A percentile compares a stretch with the other conserved stretches of the same genome.
These are phyloP conservation scores for Diophrys appendiculata DNA, from an alignment of 73 alveolate species.

Conservation along the genomic window DNA sequence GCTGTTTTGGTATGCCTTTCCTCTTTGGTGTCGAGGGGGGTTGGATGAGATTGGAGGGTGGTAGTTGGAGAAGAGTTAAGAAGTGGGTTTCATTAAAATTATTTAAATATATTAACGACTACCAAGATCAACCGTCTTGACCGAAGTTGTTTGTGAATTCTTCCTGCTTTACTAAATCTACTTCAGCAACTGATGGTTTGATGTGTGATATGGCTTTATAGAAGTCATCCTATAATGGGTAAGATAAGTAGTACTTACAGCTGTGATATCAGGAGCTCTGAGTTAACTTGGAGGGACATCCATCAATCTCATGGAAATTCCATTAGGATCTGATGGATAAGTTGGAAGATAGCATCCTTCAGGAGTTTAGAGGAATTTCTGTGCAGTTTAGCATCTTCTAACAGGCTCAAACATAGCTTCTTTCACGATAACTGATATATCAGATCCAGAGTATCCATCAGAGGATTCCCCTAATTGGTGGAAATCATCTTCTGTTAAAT, in stretches of 20 bases:
- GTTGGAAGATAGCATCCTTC: constrained; percentile 54
- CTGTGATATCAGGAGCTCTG: background rate
- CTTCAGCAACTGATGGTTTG: constrained; percentile 75
- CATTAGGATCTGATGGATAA: constrained; percentile 75
- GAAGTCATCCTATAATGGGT: background rate
- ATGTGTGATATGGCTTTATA: constrained; percentile 60
- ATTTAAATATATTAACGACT: no score
- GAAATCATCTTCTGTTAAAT: constrained; percentile 42
- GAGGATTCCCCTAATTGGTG: constrained; percentile 37
- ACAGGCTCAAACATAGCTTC: constrained; percentile 70
- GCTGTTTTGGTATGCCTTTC: no score
- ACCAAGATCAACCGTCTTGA: constrained; percentile 65
- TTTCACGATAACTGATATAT: constrained; percentile 49
- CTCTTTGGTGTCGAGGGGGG: no score
- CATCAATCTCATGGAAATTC: constrained; percentile 3
- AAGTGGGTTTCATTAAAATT: no score
- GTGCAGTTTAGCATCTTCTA: constrained; percentile 40
- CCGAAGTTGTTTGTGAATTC: constrained; percentile 80
- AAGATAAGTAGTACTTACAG: background rate
- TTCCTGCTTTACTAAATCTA: constrained; percentile 71
- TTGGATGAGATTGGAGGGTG: no score
- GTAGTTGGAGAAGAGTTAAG: no score
- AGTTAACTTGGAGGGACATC: background rate
- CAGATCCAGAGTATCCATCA: constrained; percentile 65
- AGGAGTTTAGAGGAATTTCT: constrained; percentile 32